phyloP scores from a whole-genome alignment of 2,329 filamentous ascomycete genomes.

The Coniochaeta prunicola region DNA sequence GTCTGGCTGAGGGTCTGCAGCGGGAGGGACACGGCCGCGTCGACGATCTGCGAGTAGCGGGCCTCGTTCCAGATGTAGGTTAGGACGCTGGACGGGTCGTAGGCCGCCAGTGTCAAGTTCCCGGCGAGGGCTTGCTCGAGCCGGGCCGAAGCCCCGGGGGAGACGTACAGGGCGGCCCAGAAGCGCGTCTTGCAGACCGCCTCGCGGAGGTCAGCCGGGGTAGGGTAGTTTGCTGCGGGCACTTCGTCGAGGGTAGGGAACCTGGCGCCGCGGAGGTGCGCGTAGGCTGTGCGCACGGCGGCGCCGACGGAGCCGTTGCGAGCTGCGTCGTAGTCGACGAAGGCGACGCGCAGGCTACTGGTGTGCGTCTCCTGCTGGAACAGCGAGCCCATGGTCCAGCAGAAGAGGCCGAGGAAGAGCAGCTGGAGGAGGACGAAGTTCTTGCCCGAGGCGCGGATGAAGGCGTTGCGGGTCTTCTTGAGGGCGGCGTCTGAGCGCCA shows the following conservation, averaged over 20 bases:
- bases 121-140: conserved; percentile 27
- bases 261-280: conserved; percentile 14
- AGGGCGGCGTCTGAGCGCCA: conserved; percentile 1
- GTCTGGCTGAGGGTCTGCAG: conserved; percentile 24
- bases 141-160: conserved; percentile 24
- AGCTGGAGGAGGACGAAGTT: conserved; percentile 26
- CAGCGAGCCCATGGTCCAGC: conserved; percentile 27
- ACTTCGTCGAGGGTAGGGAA: conserved; percentile 24
- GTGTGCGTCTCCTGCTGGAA: conserved; percentile 22
- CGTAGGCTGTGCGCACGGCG: conserved; percentile 23
- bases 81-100: conserved; percentile 26
- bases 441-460: conserved; percentile 13
- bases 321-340: conserved; percentile 29
- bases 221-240: conserved; percentile 10
- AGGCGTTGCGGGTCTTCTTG: conserved; percentile 5
- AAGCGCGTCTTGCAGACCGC: conserved; percentile 25
- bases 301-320: conserved; percentile 23
- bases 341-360: conserved; percentile 25
- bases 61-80: conserved; percentile 37
- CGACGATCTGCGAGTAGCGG: conserved; percentile 29
- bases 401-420: conserved; percentile 26
- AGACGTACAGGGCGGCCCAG: conserved; percentile 25
- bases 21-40: conserved; percentile 22
- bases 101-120: conserved; percentile 21
- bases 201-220: conserved; percentile 11